phyloP scores from a whole-genome alignment of 2,329 filamentous ascomycete species.

The Penicillium sp. region DNA sequence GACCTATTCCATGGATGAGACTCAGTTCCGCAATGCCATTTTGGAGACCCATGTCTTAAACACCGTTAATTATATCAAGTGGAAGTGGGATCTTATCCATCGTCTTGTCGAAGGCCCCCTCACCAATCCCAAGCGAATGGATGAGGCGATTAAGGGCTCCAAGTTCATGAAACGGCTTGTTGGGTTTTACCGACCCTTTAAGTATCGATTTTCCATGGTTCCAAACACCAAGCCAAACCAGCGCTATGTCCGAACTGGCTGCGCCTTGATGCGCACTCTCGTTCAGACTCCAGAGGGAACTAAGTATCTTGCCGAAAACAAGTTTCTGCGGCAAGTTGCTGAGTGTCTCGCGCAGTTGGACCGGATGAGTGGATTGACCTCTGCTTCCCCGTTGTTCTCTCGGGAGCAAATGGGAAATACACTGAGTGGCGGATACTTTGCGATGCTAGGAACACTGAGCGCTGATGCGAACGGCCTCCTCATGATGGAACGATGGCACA shows the following conservation, averaged over 20 bases:
- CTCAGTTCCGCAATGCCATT: slow-evolving; percentile 62
- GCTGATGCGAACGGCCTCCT: slow-evolving; percentile 78
- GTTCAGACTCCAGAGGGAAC: slow-evolving; percentile 83
- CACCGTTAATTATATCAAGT: slow-evolving; percentile 88
- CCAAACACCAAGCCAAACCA: slow-evolving; percentile 91
- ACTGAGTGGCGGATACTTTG: slow-evolving; percentile 88
- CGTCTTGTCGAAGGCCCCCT: slow-evolving; percentile 91
- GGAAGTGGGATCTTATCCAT: slow-evolving; percentile 94
- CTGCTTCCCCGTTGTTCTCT: slow-evolving; percentile 83
- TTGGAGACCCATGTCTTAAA: slow-evolving; percentile 79
- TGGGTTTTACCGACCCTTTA: slow-evolving; percentile 95
- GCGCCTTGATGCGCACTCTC: slow-evolving; percentile 81
- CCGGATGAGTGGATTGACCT: slow-evolving; percentile 69
- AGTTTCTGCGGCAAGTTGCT: slow-evolving; percentile 87
- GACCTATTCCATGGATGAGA: slow-evolving; percentile 64
- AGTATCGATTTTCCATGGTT: slow-evolving; percentile 88
- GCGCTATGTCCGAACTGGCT: slow-evolving; percentile 88
- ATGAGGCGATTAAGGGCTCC: slow-evolving; percentile 90
- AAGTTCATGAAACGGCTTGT: slow-evolving; percentile 95
- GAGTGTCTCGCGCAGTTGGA: slow-evolving; percentile 96
- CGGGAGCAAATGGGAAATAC: slow-evolving; percentile 81
- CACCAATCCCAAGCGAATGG: slow-evolving; percentile 84
- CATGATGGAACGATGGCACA: slow-evolving; percentile 93
- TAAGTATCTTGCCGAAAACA: slow-evolving; percentile 85
- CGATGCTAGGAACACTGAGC: slow-evolving; percentile 84